A percentile compares a stretch with the other conserved stretches of the same genome.
Conservation (phyloP, 2,329 filamentous ascomycete genomes). For the Chaetomiaceae sp. region DNA sequence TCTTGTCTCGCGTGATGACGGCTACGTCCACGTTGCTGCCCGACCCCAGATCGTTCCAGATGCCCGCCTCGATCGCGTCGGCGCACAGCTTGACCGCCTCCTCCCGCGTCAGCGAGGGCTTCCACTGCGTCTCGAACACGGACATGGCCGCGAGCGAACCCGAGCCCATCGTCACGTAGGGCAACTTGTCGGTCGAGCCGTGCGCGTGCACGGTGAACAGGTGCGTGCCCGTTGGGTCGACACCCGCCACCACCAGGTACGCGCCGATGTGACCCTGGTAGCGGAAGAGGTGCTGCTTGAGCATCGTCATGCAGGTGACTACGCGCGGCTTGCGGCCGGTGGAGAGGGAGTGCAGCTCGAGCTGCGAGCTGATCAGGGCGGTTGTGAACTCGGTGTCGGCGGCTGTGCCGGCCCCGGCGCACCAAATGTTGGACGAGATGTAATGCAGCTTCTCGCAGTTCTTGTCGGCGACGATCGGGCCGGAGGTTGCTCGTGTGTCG, state of each 20-base stretch:
- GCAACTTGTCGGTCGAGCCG: slow-evolving; percentile 96
- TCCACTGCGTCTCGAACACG: slow-evolving; percentile 96
- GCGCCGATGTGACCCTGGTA: slow-evolving; percentile 98
- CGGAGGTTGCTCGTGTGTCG: slow-evolving; percentile 94
- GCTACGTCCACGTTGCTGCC: slow-evolving; percentile 97
- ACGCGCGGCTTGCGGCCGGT: slow-evolving; percentile 96
- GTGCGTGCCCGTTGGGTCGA: slow-evolving; percentile 90
- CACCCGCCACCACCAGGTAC: slow-evolving; percentile 94
- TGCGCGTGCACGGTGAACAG: slow-evolving; percentile 98
- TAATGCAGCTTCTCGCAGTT: slow-evolving; percentile 99
- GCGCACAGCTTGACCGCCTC: slow-evolving; percentile 78
- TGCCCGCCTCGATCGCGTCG: slow-evolving; percentile 90
- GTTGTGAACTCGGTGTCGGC: slow-evolving; percentile 99
- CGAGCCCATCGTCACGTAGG: slow-evolving; percentile 98
- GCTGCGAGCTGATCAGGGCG: slow-evolving; percentile 94
- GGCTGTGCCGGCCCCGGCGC: slow-evolving; percentile 93
- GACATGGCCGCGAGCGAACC: slow-evolving; percentile 96
- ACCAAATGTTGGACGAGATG: slow-evolving; percentile 98
- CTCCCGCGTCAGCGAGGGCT: slow-evolving; percentile 68
- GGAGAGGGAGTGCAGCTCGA: slow-evolving; percentile 94
- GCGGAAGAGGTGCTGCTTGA: slow-evolving; percentile 98
- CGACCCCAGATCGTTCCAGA: slow-evolving; percentile 97
- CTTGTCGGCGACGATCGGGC: slow-evolving; percentile 99
- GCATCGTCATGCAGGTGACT: slow-evolving; percentile 98
- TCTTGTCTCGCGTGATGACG: slow-evolving; percentile 93